Conservation (phyloP, 805 yeast species). For the Brettanomyces naardenensis region DNA sequence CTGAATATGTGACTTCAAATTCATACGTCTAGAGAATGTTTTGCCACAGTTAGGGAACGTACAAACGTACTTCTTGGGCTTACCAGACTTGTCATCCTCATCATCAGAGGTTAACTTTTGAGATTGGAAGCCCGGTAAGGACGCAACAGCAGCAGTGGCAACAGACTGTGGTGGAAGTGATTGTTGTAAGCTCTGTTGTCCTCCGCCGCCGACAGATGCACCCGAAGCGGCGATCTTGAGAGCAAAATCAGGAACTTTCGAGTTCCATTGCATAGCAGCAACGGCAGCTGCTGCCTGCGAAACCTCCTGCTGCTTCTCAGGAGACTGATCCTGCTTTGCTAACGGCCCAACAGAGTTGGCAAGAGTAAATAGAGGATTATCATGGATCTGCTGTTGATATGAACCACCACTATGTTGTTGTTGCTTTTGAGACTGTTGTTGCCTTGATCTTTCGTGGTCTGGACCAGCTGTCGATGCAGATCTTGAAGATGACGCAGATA, state of each 20-base stretch:
- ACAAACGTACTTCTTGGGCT: slow-evolving; percentile 16
- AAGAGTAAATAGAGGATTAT: slow-evolving; percentile 23
- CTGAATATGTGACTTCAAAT: slow-evolving; percentile 25
- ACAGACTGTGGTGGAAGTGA: neutral
- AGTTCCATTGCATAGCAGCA: slow-evolving; percentile 2
- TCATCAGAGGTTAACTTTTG: neutral
- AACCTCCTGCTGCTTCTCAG: neutral
- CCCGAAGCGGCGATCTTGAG: neutral
- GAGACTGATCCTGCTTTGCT: slow-evolving; percentile 3
- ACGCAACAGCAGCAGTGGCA: slow-evolving; percentile 1
- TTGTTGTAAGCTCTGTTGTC: neutral
- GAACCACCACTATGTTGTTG: neutral
- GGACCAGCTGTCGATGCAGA: neutral
- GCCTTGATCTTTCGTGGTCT: neutral
- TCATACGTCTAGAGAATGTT: slow-evolving; percentile 26
- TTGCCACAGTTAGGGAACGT: slow-evolving; percentile 21
- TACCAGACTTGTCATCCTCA: neutral
- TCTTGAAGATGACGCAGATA: slow-evolving; percentile 1
- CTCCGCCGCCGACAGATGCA: neutral
- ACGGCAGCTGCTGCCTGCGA: slow-evolving; percentile 3
- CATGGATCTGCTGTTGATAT: slow-evolving; percentile 1
- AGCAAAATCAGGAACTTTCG: neutral
- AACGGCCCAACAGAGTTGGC: slow-evolving; percentile 21
- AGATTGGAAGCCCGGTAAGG: neutral
- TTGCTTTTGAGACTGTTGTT: neutral